phyloP scores from a whole-genome alignment of 495 filamentous ascomycete genomes.

The Coniosporium apollinis region DNA sequence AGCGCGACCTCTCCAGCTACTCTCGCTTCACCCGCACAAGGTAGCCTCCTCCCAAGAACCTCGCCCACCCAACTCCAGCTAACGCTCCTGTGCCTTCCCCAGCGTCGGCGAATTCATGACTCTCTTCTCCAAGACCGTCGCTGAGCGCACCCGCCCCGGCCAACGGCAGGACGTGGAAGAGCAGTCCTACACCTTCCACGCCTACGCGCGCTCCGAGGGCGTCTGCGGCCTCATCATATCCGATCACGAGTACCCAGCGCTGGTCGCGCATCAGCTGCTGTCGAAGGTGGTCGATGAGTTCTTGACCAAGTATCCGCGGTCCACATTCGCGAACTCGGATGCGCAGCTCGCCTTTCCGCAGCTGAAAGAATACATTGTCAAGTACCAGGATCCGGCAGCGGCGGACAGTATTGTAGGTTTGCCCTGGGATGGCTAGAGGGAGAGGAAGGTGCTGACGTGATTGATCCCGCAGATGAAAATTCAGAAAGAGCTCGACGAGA shows the following conservation, averaged over 20 bases:
- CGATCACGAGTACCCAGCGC: slow-evolving; percentile 73
- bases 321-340: slow-evolving; percentile 39
- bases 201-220: slow-evolving; percentile 75
- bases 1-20: slow-evolving; percentile 65
- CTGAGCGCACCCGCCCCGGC: slow-evolving; percentile 70
- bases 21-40: slow-evolving; percentile 61
- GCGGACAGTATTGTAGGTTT: slow-evolving; percentile 45
- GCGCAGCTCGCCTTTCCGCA: slow-evolving; percentile 43
- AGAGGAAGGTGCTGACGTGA: not conserved
- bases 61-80: too few species aligned
- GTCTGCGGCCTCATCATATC: slow-evolving; percentile 78
- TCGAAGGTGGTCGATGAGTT: slow-evolving; percentile 91
- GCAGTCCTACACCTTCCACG: slow-evolving; percentile 79
- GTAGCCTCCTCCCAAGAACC: slow-evolving; percentile 29
- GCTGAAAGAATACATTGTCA: slow-evolving; percentile 50
- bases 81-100: not conserved
- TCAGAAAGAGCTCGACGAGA: slow-evolving; percentile 93
- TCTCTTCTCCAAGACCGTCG: slow-evolving; percentile 51
- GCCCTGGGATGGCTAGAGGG: too few species aligned
- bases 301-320: slow-evolving; percentile 57
- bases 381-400: slow-evolving; percentile 18
- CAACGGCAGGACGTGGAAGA: slow-evolving; percentile 86
- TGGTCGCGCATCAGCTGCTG: slow-evolving; percentile 88
- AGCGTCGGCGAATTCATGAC: slow-evolving; percentile 51
- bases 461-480: slow-evolving; percentile 46